Base-by-base conservation (phyloP, 1,284 basidiomycete species). In the Pseudozyma hubeiensis region DNA sequence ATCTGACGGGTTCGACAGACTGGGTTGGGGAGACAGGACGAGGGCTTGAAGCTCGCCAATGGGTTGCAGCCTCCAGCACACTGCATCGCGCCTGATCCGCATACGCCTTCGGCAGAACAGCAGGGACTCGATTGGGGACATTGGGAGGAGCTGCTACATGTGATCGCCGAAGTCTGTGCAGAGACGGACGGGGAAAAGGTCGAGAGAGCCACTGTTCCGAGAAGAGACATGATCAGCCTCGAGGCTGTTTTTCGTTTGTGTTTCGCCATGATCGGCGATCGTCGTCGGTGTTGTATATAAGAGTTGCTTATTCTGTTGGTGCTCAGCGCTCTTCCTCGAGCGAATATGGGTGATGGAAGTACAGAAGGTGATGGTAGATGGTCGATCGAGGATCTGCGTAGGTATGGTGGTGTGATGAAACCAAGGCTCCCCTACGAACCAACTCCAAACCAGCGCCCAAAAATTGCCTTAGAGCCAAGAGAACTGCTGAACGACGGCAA, bases 21-120 rank as follows among this genome's bases (percentile, higher is more conserved):
- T 7, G 81, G 79, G 13, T 73, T 81, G 10, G 81, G 69, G 11
- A 75, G 54, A 49, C 81, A 83, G 5, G 77, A 75, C n/a, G 52
- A 48, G 10, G 79, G 37, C 40, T 65, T 64, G 56, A 64, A 63
- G 51, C 79, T 81, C 24, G 39, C 54, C 64, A 76, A 24, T 0
- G 81, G 76, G 19, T 82, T 61, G 45, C 81, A 83, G n/a, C 81
- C 81, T n/a, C 71, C 70, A 10, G 72, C 77, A 58, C 80, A 81
- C 29, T 80, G 77, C 68, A 62, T 61, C 3, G 80, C 67, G 11
- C 81, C 81, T 0, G 64, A 62, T 7, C 81, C 81, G 43, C 81
- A 82, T 17, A 66, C 56, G 7, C 78, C 78, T 24, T 66, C 50
- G 6, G 64, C 45, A 3, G 78, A 80, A 50, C 80, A 81, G 67